A percentile compares a stretch with the other conserved stretches of the same genome.
phyloP scores from a whole-genome alignment of 2,329 filamentous ascomycete species.

The Colletotrichum ledebouriae region DNA sequence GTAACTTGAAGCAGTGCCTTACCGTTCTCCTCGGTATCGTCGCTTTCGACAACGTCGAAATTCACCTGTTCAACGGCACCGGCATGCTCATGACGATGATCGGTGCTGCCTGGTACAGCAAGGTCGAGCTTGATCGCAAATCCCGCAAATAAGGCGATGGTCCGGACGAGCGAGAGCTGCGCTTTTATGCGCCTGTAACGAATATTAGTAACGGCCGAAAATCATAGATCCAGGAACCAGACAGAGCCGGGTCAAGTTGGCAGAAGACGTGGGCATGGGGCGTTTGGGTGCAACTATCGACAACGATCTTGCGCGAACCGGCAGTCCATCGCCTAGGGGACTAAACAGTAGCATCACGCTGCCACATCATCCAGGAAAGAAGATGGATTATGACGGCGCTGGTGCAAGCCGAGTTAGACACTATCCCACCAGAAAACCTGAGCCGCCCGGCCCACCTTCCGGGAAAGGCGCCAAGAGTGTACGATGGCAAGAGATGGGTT shows the following conservation, averaged over 20 bases:
- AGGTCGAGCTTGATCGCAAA: conserved; percentile 67
- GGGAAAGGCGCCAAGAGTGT: conserved; percentile 18
- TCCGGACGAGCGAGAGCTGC: conserved; percentile 14
- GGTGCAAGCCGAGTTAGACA: conserved; percentile 22
- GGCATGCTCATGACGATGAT: conserved; percentile 68
- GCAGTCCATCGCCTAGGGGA: not conserved
- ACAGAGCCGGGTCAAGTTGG: conserved; percentile 24
- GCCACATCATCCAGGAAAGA: conserved; percentile 1
- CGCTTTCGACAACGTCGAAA: conserved; percentile 62
- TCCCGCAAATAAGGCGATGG: conserved; percentile 41
- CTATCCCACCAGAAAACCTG: not conserved
- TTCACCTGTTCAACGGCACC: conserved; percentile 66
- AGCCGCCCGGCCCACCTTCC: conserved; percentile 24
- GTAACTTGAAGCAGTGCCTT: conserved; percentile 70
- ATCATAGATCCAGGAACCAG: conserved; percentile 29
- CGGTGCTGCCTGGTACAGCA: conserved; percentile 70
- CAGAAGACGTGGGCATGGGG: conserved; percentile 17
- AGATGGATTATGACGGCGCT: not conserved
- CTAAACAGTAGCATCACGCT: not conserved
- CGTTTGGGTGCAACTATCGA: conserved; percentile 24
- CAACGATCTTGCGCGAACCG: not conserved
- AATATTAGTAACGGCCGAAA: conserved; percentile 42
- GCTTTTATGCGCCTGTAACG: conserved; percentile 30
- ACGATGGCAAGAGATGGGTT: conserved; percentile 26
- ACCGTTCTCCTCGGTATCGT: conserved; percentile 68